phyloP scores from a whole-genome alignment of 805 yeast species.

The Suhomyces canberraensis region DNA sequence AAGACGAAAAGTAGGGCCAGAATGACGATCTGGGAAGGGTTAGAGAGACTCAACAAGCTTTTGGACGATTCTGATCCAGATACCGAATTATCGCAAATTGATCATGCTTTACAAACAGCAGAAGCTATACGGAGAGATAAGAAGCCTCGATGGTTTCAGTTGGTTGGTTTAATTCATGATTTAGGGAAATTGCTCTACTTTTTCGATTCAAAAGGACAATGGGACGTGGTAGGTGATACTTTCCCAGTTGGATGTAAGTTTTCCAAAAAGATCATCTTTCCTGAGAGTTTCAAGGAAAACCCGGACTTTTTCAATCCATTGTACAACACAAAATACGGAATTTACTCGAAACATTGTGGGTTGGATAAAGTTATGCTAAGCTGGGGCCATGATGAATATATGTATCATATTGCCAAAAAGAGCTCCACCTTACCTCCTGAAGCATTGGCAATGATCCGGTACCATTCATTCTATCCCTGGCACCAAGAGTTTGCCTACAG shows the following conservation, averaged over 20 bases:
- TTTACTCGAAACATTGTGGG: slow-evolving; percentile 63
- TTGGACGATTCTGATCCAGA: slow-evolving; percentile 75
- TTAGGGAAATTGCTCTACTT: slow-evolving; percentile 67
- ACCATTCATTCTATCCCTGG: slow-evolving; percentile 76
- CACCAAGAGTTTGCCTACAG: slow-evolving; percentile 67
- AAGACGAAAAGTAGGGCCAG: slow-evolving; percentile 63
- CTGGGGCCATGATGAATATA: slow-evolving; percentile 80
- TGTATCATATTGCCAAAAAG: slow-evolving; percentile 67
- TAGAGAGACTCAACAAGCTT: slow-evolving; percentile 56
- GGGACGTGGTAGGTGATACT: slow-evolving; percentile 82
- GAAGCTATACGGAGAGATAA: slow-evolving; percentile 67
- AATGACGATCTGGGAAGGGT: slow-evolving; percentile 72
- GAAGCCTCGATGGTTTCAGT: slow-evolving; percentile 73
- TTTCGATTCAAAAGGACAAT: slow-evolving; percentile 69
- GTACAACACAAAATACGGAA: slow-evolving; percentile 63
- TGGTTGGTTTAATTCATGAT: slow-evolving; percentile 71
- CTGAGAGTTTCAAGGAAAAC: slow-evolving; percentile 56
- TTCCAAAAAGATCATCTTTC: slow-evolving; percentile 56
- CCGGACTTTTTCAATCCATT: slow-evolving; percentile 63
- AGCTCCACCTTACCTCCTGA: slow-evolving; percentile 63
- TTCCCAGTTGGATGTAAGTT: slow-evolving; percentile 72
- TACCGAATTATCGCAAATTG: slow-evolving; percentile 70
- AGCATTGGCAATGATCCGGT: slow-evolving; percentile 70
- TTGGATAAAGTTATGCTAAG: slow-evolving; percentile 66
- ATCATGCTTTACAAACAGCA: slow-evolving; percentile 73